Evolutionary conservation across 257 asterid species (phyloP).

Genomic region (Jaltomata sinuosa): DNA sequence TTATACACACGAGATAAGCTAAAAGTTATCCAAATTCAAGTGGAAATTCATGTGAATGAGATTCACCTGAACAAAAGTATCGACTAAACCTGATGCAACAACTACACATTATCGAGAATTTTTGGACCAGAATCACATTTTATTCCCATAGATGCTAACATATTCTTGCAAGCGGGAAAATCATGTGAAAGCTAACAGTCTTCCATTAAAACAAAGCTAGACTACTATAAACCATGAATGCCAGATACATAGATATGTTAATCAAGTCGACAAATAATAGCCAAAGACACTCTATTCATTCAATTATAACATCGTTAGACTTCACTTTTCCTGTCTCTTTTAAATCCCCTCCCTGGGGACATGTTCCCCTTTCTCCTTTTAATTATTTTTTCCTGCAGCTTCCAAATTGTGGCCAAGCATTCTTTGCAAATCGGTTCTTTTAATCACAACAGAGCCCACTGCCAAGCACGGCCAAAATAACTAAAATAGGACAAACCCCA

Average conservation of each 20-base stretch:
- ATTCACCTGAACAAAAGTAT: constrained; percentile 50
- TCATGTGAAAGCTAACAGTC: constrained; percentile 28
- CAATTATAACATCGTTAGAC: background rate
- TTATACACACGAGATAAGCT: background rate
- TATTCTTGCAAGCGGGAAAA: background rate
- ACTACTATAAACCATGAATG: background rate
- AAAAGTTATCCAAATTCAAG: background rate
- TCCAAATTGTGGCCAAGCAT: background rate
- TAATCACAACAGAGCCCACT: background rate
- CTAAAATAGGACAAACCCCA: background rate
- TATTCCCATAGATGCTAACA: background rate
- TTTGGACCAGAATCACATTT: background rate
- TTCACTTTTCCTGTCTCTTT: background rate
- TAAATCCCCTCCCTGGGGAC: background rate
- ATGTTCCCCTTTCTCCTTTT: background rate
- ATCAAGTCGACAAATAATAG: background rate
- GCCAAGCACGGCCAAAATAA: background rate
- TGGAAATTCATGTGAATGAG: constrained; percentile 35
- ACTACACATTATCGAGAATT: background rate
- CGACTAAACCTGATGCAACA: constrained; percentile 8
- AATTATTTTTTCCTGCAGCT: background rate
- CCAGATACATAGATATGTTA: background rate
- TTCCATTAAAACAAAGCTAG: background rate
- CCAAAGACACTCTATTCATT: background rate
- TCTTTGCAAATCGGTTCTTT: background rate